Evolutionary conservation across 2,329 filamentous ascomycete genomes (phyloP).

Genomic region (Phialocephala subalpina): DNA sequence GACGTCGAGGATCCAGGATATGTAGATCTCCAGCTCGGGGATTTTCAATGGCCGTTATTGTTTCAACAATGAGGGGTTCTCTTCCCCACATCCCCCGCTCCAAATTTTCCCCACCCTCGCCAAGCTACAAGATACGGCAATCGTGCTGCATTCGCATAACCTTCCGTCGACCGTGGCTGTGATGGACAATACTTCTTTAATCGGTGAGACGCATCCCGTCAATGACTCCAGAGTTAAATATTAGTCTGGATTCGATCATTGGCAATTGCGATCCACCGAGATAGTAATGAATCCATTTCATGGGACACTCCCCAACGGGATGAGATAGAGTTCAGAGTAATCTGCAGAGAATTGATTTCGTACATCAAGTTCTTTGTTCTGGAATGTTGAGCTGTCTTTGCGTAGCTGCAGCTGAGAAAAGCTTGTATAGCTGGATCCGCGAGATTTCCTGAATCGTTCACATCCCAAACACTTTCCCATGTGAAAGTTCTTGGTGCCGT

Average conservation of each 20-base stretch:
- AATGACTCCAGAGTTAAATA: background rate
- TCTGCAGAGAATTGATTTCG: constrained; percentile 54
- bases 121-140: background rate
- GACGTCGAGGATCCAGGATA: background rate
- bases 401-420: background rate
- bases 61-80: background rate
- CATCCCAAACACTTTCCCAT: constrained; percentile 49
- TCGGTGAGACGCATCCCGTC: background rate
- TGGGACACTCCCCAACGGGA: constrained; percentile 27
- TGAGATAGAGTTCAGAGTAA: constrained; percentile 22
- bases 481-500: constrained; percentile 47
- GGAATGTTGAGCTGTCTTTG: background rate
- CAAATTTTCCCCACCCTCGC: background rate
- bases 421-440: background rate
- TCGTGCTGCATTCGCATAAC: background rate
- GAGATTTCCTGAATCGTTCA: background rate
- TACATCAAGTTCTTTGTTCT: constrained; percentile 49
- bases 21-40: background rate
- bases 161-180: background rate
- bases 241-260: constrained; percentile 1
- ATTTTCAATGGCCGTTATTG: background rate
- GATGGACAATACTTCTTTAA: background rate
- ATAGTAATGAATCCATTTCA: constrained; percentile 22
- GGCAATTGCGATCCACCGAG: constrained; percentile 20
- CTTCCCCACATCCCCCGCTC: background rate